Evolutionary conservation across 352 stramenopile genomes (phyloP), one percentile per base, ranked within the genome.

Genomic region (Pythium phragmitis): DNA sequence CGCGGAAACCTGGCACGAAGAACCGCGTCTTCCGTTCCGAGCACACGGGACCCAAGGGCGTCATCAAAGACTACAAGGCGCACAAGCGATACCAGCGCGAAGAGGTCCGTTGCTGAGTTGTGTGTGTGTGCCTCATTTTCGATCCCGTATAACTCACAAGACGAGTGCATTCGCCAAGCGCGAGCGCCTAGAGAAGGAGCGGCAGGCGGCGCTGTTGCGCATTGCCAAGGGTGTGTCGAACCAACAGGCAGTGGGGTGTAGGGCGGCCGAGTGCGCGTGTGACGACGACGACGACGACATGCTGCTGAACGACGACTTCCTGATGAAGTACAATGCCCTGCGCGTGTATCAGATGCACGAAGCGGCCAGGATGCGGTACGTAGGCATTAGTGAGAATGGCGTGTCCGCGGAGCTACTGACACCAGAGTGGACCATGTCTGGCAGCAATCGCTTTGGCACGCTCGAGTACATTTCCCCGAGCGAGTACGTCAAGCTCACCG

Each of bases 51-150:
- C 86, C 86, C 8, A 94, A 94, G 68, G 86, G 86, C 26, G 86
- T 94, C 42, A 72, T 92, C 46, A 88, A 80, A 45, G 86, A 94
- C 74, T 92, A 89, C 75, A 90, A 91, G 65, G 76, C 78, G 14
- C 75, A 94, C 69, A 93, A 91, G 55, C 75, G 74, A 36, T 66
- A 84, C 55, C 76, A 81, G 39, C 65, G 60, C 9, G 60, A 91
- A 36, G 79, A 94, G 71, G 79, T 88, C 11, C 0, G 48, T 50
- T 16, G n/a, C 21, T 16, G 45, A 16, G 5, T 30, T 50, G 5
- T 23, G 6, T 50, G n/a, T 21, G 21, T 21, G 21, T 50, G 45
- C 7, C 6, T 26, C 9, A 30, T 3, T 9, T 50, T 30, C 13
- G 9, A 30, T 17, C 7, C n/a, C n/a, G 33, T 46, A n/a, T 19